Percentiles rank a stretch among this genome's conserved stretches.
Evolutionary conservation across 2,329 filamentous ascomycete genomes (phyloP).

Genomic region (Cordyceps tenuipes): DNA sequence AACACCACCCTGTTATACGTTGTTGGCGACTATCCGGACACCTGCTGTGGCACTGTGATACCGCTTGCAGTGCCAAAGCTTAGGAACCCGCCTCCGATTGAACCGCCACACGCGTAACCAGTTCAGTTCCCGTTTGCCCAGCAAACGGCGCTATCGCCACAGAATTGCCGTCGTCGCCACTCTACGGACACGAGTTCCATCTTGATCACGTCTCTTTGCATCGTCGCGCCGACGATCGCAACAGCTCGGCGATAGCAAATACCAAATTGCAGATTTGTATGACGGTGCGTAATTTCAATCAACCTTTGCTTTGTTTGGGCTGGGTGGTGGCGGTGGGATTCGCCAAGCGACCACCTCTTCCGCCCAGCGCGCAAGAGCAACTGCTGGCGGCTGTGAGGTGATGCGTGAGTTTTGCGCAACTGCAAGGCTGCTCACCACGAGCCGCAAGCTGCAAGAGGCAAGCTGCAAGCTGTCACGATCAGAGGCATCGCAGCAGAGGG

Average conservation of each 20-base stretch:
- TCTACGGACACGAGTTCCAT: background rate
- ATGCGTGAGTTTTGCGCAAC: background rate
- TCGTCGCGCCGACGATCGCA: background rate
- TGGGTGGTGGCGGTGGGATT: background rate
- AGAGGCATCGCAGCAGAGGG: background rate
- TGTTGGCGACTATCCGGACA: constrained; percentile 5
- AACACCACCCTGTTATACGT: background rate
- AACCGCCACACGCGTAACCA: constrained; percentile 3
- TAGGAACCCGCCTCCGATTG: constrained; percentile 3
- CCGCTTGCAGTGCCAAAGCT: constrained; percentile 11
- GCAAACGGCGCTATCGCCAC: background rate
- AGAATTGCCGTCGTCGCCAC: background rate
- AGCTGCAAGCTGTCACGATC: background rate
- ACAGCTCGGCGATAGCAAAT: background rate
- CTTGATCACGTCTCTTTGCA: background rate
- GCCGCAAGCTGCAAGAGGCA: too few relatives aligned
- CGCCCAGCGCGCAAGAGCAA: background rate
- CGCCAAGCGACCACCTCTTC: background rate
- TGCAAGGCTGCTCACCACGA: background rate
- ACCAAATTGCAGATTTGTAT: background rate
- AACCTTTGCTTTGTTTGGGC: background rate
- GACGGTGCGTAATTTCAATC: background rate
- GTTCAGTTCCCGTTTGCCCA: constrained; percentile 5
- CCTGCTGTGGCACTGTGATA: constrained; percentile 7
- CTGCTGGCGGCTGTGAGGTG: background rate